Base-by-base conservation (phyloP, 345 rosid species). In the Iberis pinnata region DNA sequence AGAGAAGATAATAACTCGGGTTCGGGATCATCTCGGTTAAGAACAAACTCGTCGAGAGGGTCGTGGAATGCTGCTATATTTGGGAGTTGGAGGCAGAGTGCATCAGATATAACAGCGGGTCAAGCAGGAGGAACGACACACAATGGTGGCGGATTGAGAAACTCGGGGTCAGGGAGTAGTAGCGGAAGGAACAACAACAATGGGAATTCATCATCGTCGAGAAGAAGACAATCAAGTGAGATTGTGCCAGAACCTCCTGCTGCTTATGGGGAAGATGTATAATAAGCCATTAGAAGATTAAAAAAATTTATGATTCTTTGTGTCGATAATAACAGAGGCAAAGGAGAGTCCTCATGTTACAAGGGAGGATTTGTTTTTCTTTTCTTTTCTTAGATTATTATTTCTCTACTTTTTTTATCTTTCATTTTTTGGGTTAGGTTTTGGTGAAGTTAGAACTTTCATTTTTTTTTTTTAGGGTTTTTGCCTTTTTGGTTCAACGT, bases 61-160 rank as follows among this genome's bases (percentile, higher is more conserved):
- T 93, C 94, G 3, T 93, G 99, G 99, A 88, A 82, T 29, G 94
- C 92, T 29, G 79, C 97, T 32, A 46, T 93, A 20, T 93, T 93
- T 9, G 94, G 99, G 27, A 93, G 97, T 62, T 93, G 97, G 99
- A 85, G 95, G 7, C 95, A 77, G 39, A 87, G 95, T 44, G 65
- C 92, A n/a, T 85, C 89, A 0, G 97, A 93, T 19, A 78, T 73
- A 61, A 77, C 84, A 4, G 80, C 78, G 1, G 80, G 41, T 81
- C 80, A 2, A 70, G 72, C 46, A 29, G 78, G 61, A 66, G 79
- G 58, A 20, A 75, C 71, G 65, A 49, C 61, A 46, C 53, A 45
- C 12, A 81, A 75, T 29, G 58, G 73, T 3, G 63, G 78, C 53
- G 80, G 95, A 67, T 65, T 83, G 20, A 90, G 80, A 59, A 85